A percentile compares a stretch with the other conserved stretches of the same genome.
phyloP scores from a whole-genome alignment of 805 yeast genomes.

The Candida tallmaniae region DNA sequence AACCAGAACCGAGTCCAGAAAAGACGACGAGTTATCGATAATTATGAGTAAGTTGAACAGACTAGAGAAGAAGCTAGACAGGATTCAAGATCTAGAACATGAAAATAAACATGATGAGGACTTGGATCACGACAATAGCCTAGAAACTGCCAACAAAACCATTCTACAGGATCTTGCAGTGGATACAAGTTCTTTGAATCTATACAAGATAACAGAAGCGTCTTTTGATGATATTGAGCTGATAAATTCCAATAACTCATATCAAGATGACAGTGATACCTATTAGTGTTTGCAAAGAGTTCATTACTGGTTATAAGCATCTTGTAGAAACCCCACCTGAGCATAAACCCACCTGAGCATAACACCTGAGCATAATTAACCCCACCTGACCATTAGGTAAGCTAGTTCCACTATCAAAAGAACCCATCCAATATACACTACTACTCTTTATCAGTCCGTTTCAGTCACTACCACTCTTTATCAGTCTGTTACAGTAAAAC shows the following conservation, averaged over 20 bases:
- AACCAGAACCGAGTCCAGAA: constrained; percentile 3
- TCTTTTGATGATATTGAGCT: constrained; percentile 20
- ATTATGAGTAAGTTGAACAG: constrained; percentile 15
- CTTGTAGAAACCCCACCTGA: no score
- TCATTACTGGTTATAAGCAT: no score
- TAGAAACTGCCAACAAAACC: constrained; percentile 7
- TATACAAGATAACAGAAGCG: constrained; percentile 19
- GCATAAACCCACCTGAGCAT: no score
- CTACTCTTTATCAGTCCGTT: no score
- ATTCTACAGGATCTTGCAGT: constrained; percentile 8
- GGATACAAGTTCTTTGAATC: constrained; percentile 12
- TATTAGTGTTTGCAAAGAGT: no score
- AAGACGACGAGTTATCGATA: constrained; percentile 10
- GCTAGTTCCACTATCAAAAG: no score
- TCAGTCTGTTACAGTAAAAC: no score
- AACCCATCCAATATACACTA: no score
- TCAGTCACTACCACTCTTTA: no score
- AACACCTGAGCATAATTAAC: no score
- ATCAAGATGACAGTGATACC: no score
- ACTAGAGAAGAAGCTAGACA: constrained; percentile 14
- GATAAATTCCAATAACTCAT: constrained; percentile 19
- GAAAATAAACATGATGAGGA: background rate
- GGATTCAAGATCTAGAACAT: background rate
- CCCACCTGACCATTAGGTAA: no score
- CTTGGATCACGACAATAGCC: constrained; percentile 1